A percentile compares a stretch with the other conserved stretches of the same genome.
These are phyloP conservation scores for Paramyrothecium roridum DNA, from an alignment of 2,329 filamentous ascomycete genomes.

Conservation along the genomic window DNA sequence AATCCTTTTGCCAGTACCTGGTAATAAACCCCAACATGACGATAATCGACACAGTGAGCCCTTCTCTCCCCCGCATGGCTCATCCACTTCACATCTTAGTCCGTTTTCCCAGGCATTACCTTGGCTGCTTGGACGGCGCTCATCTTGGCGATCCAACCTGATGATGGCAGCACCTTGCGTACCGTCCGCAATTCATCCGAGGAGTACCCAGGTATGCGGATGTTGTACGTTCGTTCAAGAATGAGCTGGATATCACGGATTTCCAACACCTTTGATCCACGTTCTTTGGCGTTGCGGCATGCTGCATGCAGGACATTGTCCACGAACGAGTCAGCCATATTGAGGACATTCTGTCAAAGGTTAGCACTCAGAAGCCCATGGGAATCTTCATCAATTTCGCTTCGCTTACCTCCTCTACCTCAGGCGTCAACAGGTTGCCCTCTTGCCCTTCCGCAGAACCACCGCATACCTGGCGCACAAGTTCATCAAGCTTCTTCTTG, in stretches of 20 bases:
- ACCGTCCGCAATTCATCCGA: constrained; percentile 93
- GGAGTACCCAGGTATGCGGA: constrained; percentile 89
- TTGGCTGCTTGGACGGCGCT: constrained; percentile 94
- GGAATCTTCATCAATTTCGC: constrained; percentile 3
- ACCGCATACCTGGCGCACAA: constrained; percentile 90
- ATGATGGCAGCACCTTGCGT: constrained; percentile 84
- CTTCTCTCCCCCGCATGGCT: neutral
- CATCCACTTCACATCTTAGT: constrained; percentile 25
- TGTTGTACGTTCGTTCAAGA: constrained; percentile 82
- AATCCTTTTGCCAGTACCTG: too few species aligned
- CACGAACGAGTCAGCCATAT: constrained; percentile 90
- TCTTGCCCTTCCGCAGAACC: constrained; percentile 70
- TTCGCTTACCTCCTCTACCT: constrained; percentile 83
- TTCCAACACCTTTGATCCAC: constrained; percentile 85
- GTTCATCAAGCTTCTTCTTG: constrained; percentile 95
- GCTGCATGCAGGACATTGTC: constrained; percentile 85
- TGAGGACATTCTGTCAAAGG: constrained; percentile 70
- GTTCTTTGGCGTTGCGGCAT: constrained; percentile 89
- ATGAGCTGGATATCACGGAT: constrained; percentile 82
- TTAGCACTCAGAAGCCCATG: constrained; percentile 6
- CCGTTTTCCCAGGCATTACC: constrained; percentile 62
- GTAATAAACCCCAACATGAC: neutral
- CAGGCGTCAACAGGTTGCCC: constrained; percentile 77
- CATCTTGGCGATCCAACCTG: constrained; percentile 95
- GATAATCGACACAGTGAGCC: neutral